A percentile compares a stretch with the other conserved stretches of the same genome.
Conservation (phyloP, 2,329 filamentous ascomycete species). For the Orbilia blumenaviensis region DNA sequence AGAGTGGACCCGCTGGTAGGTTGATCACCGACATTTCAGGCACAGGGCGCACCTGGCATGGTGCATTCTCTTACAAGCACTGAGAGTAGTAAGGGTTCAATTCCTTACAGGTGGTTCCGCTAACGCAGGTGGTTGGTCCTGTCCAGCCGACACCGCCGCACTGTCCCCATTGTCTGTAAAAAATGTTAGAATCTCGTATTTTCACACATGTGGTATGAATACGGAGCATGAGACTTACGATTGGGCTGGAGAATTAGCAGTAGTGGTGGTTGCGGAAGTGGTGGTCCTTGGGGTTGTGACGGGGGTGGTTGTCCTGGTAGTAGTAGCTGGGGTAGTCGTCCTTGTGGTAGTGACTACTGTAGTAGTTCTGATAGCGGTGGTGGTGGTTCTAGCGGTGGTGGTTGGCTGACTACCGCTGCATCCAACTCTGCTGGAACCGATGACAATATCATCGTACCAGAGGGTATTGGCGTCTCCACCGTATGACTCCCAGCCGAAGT, state of each 20-base stretch:
- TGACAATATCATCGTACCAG: slow-evolving; percentile 70
- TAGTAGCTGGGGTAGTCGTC: slow-evolving; percentile 1
- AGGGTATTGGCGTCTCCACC: slow-evolving; percentile 70
- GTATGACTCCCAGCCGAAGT: slow-evolving; percentile 73
- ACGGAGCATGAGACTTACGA: slow-evolving; percentile 16
- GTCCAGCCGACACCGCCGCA: slow-evolving; percentile 52
- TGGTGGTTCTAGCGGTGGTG: slow-evolving; percentile 26
- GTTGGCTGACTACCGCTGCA: slow-evolving; percentile 59
- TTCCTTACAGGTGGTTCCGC: slow-evolving; percentile 53
- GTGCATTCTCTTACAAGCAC: not conserved
- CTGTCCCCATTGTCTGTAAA: slow-evolving; percentile 37
- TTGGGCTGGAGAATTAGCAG: not conserved
- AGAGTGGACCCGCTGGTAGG: not conserved
- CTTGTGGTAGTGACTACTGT: not conserved
- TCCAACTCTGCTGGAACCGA: slow-evolving; percentile 65
- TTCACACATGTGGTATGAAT: not conserved
- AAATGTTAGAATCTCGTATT: slow-evolving; percentile 20
- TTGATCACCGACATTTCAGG: not conserved
- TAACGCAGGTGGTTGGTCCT: slow-evolving; percentile 55
- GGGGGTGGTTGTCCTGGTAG: not conserved
- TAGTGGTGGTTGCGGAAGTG: slow-evolving; percentile 6
- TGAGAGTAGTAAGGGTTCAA: slow-evolving; percentile 54
- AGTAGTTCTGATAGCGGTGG: slow-evolving; percentile 2
- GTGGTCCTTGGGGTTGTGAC: slow-evolving; percentile 5
- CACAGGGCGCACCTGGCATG: not conserved